These are phyloP conservation scores for Apostasia shenzhenica DNA, from an alignment of 106 monocot genomes.

Conservation along the genomic window DNA sequence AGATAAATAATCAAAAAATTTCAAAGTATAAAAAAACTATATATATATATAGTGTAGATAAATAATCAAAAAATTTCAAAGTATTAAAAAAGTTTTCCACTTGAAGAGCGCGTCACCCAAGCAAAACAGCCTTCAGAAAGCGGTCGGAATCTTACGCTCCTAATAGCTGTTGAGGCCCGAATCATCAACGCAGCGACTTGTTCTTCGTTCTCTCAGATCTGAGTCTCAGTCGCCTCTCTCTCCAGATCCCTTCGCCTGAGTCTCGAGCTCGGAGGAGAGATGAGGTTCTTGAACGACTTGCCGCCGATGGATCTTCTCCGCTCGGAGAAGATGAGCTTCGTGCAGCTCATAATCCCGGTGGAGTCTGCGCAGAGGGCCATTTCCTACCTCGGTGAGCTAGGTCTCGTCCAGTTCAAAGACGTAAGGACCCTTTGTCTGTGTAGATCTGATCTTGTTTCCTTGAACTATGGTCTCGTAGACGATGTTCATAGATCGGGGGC, in stretches of 20 bases:
- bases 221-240: neutral
- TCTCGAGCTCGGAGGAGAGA: neutral
- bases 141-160: neutral
- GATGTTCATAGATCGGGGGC: neutral
- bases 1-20: too few relatives aligned
- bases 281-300: conserved; percentile 45
- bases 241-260: neutral
- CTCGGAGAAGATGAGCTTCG: conserved; percentile 88
- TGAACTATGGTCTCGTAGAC: neutral
- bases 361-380: conserved; percentile 74
- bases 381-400: conserved; percentile 88
- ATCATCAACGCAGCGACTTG: neutral
- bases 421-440: conserved; percentile 28
- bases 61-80: too few relatives aligned
- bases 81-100: too few relatives aligned
- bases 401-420: conserved; percentile 88
- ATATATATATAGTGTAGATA: too few relatives aligned
- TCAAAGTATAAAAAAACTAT: too few relatives aligned
- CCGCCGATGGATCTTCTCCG: conserved; percentile 88
- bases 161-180: neutral
- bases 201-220: neutral
- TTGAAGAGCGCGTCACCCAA: too few relatives aligned
- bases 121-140: neutral
- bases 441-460: conserved; percentile 7
- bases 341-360: conserved; percentile 90